Evolutionary conservation across 257 asterid species (phyloP), one percentile per base, ranked within the genome.

Genomic region (Lavandula angustifolia): DNA sequence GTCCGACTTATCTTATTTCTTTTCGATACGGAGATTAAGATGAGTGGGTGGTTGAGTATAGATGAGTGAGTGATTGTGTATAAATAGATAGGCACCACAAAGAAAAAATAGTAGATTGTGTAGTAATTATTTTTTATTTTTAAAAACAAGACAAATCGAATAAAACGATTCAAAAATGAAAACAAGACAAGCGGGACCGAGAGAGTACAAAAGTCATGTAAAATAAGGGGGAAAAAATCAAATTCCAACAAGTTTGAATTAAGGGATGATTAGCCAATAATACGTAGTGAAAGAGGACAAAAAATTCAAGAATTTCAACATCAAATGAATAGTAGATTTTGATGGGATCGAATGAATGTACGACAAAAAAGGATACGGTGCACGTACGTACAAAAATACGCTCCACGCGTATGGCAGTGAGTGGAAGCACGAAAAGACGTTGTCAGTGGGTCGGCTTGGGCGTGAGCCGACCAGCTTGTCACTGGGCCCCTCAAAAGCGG

Each of bases 401-500:
- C 14, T 55, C 62, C 72, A 56, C 69, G 82, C 70, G 79, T 58
- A 69, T 6, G 9, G 3, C 3, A 33, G 54, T 37, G 22, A 60
- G 73, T 65, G 66, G 77, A 29, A 43, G 74, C 77, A 66, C 31
- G 72, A 66, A 78, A 77, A 69, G 79, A 55, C 32, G 64, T 43
- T 69, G 82, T 69, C 62, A 78, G 82, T 66, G 79, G 79, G 72
- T 68, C 79, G 75, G 76, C 72, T 66, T 27, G 40, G 74, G 79
- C 76, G 72, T 78, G 82, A 60, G 79, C 77, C 82, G 82, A 78
- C 79, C 79, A 70, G 67, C 70, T 57, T 56, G 54, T 70, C 54
- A 17, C 5, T 4, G 50, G 69, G 77, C 60, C 82, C 79, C 77
- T 62, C 76, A 35, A 47, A 73, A 67, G 69, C 70, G 73, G 81